Conservation (phyloP, 208 protist species). For the Blechomonas ayalai region DNA sequence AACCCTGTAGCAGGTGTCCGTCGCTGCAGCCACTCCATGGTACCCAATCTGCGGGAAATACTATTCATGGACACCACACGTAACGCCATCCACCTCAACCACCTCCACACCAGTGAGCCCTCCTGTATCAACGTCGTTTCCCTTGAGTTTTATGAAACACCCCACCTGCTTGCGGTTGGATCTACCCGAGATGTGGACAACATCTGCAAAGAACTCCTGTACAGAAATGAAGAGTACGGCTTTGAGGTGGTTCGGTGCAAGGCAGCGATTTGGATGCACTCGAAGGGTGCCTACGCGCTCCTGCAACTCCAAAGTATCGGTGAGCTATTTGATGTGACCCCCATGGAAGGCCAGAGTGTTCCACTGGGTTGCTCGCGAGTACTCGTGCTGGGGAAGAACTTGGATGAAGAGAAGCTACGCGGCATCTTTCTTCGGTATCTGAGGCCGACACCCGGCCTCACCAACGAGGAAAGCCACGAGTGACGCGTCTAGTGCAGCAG, state of each 20-base stretch:
- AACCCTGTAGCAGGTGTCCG: constrained; percentile 69
- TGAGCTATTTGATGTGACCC: constrained; percentile 71
- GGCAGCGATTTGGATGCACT: constrained; percentile 75
- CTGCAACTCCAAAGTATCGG: constrained; percentile 84
- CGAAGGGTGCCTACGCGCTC: constrained; percentile 36
- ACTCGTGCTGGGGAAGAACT: constrained; percentile 59
- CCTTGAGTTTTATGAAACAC: constrained; percentile 52
- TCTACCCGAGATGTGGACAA: constrained; percentile 42
- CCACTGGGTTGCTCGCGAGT: constrained; percentile 59
- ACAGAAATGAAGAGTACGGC: constrained; percentile 44
- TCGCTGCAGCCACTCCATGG: constrained; percentile 35
- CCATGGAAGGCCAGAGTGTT: constrained; percentile 69
- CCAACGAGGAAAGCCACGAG: neutral
- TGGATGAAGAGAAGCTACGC: constrained; percentile 52
- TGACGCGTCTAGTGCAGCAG: neutral
- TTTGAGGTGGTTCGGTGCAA: constrained; percentile 88
- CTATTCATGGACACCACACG: constrained; percentile 80
- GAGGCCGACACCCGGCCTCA: constrained; percentile 9
- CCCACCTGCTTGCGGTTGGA: constrained; percentile 27
- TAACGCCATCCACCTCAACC: constrained; percentile 24
- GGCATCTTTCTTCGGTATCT: constrained; percentile 58
- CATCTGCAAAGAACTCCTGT: constrained; percentile 73
- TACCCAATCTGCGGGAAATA: constrained; percentile 57
- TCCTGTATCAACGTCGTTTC: constrained; percentile 65
- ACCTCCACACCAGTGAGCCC: constrained; percentile 40